A percentile compares a stretch with the other conserved stretches of the same genome.
Conservation (phyloP, 1,139 yeast species). For the Candida anutae region DNA sequence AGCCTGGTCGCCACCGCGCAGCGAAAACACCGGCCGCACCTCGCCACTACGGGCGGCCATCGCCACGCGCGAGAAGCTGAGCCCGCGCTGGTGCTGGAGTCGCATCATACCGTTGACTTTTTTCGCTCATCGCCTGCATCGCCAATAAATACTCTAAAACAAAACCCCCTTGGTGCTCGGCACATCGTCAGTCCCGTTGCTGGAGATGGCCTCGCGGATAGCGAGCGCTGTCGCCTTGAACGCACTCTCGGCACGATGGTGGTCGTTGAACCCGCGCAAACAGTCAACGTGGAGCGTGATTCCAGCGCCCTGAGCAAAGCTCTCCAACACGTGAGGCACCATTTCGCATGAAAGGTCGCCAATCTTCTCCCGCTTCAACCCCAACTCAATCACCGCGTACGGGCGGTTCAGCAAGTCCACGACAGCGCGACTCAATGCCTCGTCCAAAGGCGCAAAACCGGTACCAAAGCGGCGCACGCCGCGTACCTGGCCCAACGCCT, state of each 20-base stretch:
- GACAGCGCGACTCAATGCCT: slow-evolving; percentile 90
- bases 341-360: slow-evolving; percentile 92
- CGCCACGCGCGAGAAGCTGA: too few relatives aligned
- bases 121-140: too few relatives aligned
- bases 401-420: slow-evolving; percentile 93
- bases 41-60: too few relatives aligned
- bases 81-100: too few relatives aligned
- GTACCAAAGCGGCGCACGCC: slow-evolving; percentile 93
- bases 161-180: slow-evolving; percentile 96
- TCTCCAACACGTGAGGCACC: slow-evolving; percentile 93
- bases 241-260: slow-evolving; percentile 93
- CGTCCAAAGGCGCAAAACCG: slow-evolving; percentile 94
- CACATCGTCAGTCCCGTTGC: slow-evolving; percentile 81
- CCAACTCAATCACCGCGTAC: slow-evolving; percentile 80
- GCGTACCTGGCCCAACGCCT: slow-evolving; percentile 80
- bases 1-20: too few relatives aligned
- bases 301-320: slow-evolving; percentile 88
- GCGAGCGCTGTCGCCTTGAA: slow-evolving; percentile 95
- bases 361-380: slow-evolving; percentile 83
- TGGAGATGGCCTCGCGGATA: slow-evolving; percentile 73
- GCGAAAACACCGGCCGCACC: too few relatives aligned
- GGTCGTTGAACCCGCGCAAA: slow-evolving; percentile 87
- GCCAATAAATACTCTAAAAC: too few relatives aligned
- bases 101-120: too few relatives aligned
- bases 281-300: slow-evolving; percentile 93